Evolutionary conservation across 148 eudicot genomes (phyloP).

Genomic region (Talinum fruticosum): DNA sequence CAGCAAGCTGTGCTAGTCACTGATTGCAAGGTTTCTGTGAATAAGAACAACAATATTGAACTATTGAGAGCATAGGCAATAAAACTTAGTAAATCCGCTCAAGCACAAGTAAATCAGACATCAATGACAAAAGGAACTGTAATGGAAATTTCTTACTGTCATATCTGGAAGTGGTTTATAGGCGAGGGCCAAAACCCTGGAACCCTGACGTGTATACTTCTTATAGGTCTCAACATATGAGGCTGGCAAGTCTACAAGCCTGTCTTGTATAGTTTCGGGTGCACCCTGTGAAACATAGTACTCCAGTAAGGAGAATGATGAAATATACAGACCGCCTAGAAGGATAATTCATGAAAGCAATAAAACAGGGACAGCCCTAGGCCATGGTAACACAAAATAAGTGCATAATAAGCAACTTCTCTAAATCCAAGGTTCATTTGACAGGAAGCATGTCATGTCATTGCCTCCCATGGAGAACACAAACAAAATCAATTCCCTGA

Average conservation of each 20-base stretch:
- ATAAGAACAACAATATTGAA: neutral
- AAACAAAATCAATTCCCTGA: neutral
- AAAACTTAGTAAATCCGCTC: neutral
- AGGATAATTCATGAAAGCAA: neutral
- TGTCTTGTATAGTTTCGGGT: conserved; percentile 93
- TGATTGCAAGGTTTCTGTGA: neutral
- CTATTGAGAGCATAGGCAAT: neutral
- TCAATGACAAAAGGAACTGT: neutral
- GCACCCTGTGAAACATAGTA: conserved; percentile 64
- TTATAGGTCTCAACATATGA: conserved; percentile 79
- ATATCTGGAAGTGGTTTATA: conserved; percentile 87
- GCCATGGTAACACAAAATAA: neutral
- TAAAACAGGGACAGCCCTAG: neutral
- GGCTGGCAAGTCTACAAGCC: conserved; percentile 66
- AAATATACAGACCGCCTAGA: neutral
- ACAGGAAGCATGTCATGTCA: neutral
- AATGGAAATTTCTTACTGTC: conserved; percentile 53
- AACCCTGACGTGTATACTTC: conserved; percentile 93
- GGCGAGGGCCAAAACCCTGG: conserved; percentile 95
- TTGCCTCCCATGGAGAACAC: neutral
- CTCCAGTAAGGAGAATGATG: neutral
- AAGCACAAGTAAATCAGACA: neutral
- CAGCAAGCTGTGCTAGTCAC: neutral
- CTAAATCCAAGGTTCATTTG: neutral
- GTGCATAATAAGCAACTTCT: neutral